These are phyloP conservation scores for Eutrema heterophyllum DNA, from an alignment of 345 rosid genomes.

Conservation along the genomic window DNA sequence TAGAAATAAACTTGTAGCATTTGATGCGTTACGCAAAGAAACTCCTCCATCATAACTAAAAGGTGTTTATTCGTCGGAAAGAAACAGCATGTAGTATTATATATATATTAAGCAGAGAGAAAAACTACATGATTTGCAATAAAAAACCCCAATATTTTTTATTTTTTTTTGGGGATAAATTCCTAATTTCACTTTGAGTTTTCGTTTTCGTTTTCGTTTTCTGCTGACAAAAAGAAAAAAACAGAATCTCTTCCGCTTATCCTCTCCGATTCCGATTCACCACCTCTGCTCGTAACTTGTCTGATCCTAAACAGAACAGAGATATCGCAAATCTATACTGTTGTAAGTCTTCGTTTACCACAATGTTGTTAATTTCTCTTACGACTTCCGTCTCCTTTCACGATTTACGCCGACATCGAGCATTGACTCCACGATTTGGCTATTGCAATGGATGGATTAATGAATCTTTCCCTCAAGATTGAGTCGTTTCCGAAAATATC, in stretches of 20 bases:
- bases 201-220: no score
- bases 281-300: neutral
- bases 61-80: neutral
- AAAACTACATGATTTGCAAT: conserved; percentile 9
- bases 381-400: neutral
- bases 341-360: conserved; percentile 1
- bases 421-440: neutral
- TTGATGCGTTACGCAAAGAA: neutral
- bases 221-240: neutral
- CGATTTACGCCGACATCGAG: neutral
- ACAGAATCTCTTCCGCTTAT: neutral
- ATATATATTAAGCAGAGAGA: neutral
- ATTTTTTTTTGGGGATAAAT: no score
- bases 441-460: neutral
- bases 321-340: neutral
- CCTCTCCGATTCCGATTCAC: neutral
- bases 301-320: neutral
- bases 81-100: conserved; percentile 7
- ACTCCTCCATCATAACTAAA: neutral
- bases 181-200: neutral
- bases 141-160: neutral
- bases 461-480: neutral
- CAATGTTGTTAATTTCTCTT: neutral
- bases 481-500: neutral
- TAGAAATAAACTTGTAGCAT: neutral